A percentile compares a stretch with the other conserved stretches of the same genome.
phyloP scores from a whole-genome alignment of 371 early-diverging fungal species.

The Haplosporangium sp. region DNA sequence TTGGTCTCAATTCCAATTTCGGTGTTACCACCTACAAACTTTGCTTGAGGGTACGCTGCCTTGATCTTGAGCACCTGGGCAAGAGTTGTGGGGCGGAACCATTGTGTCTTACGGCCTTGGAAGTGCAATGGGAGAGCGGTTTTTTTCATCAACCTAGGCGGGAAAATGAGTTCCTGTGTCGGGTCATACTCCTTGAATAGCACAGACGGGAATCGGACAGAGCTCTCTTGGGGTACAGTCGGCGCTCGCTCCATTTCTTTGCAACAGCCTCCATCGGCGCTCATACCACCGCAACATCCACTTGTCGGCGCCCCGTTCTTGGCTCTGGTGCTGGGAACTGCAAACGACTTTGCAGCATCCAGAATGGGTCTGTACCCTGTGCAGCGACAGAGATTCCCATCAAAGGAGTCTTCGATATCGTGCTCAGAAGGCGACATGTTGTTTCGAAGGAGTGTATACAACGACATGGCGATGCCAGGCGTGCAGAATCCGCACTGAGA shows the following conservation, averaged over 20 bases:
- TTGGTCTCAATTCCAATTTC: conserved; percentile 1
- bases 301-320: background rate
- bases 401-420: background rate
- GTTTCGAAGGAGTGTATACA: background rate
- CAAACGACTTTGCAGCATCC: conserved; percentile 1
- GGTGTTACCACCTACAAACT: conserved; percentile 1
- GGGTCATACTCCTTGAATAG: background rate
- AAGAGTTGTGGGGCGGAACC: conserved; percentile 1
- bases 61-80: background rate
- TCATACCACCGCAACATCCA: background rate
- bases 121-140: background rate
- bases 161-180: background rate
- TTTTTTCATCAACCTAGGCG: background rate
- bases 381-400: conserved; percentile 1
- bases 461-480: conserved; percentile 2
- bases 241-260: background rate
- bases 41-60: background rate
- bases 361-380: background rate
- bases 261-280: background rate
- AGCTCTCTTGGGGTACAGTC: background rate
- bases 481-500: conserved; percentile 5
- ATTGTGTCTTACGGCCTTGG: background rate
- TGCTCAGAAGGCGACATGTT: background rate
- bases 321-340: background rate
- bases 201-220: background rate